Percentiles rank a stretch among this genome's conserved stretches.
These are phyloP conservation scores for Syncephalastrum contaminatum DNA, from an alignment of 371 early-diverging fungal species.

Conservation along the genomic window DNA sequence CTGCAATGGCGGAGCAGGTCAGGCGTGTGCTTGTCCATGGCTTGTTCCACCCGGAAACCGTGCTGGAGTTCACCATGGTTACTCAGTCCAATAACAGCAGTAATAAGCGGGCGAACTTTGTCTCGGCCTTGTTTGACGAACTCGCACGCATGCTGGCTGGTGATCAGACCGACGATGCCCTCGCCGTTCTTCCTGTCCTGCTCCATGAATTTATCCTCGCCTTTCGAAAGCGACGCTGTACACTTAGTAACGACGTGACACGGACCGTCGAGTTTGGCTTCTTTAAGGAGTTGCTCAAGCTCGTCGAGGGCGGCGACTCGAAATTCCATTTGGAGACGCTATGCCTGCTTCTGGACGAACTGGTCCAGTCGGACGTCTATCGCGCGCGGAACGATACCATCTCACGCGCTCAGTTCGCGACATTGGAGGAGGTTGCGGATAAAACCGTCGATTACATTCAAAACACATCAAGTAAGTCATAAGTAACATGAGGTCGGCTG, in stretches of 20 bases:
- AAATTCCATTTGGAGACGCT: constrained; percentile 18
- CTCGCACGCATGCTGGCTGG: constrained; percentile 15
- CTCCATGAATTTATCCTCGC: constrained; percentile 27
- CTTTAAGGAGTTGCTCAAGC: constrained; percentile 24
- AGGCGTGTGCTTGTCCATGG: constrained; percentile 22
- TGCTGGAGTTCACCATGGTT: constrained; percentile 41
- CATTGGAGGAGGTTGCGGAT: constrained; percentile 23
- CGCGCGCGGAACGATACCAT: constrained; percentile 35
- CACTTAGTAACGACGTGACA: constrained; percentile 27
- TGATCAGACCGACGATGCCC: constrained; percentile 1
- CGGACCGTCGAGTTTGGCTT: constrained; percentile 44
- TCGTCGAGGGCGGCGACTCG: constrained; percentile 6
- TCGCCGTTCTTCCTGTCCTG: constrained; percentile 31
- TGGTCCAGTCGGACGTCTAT: constrained; percentile 31
- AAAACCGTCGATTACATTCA: constrained; percentile 16
- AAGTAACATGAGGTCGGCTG: constrained; percentile 10
- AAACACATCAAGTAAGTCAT: constrained; percentile 1
- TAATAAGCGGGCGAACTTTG: constrained; percentile 17
- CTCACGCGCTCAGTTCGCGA: constrained; percentile 20
- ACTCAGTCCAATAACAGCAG: constrained; percentile 1
- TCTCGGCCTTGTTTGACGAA: constrained; percentile 41
- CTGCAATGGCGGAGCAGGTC: background rate
- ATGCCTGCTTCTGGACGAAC: constrained; percentile 20
- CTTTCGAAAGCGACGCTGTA: constrained; percentile 34
- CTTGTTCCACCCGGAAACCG: constrained; percentile 40